Percentiles rank a stretch among this genome's conserved stretches.
Evolutionary conservation across 306 rosid species (phyloP).

Genomic region (Echinosophora koreensis): DNA sequence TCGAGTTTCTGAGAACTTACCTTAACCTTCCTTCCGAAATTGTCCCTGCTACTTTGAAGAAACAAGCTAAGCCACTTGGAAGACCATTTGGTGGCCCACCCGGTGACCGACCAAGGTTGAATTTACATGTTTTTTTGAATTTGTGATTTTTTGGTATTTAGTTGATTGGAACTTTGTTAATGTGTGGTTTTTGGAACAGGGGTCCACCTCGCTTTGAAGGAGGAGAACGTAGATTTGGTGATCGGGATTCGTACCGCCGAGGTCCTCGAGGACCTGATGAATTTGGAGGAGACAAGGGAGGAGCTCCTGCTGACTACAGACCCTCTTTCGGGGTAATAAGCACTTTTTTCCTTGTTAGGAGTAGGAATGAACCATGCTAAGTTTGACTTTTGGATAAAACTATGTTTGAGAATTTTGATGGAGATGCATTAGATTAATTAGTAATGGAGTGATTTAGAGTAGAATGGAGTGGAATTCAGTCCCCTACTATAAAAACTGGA

Average conservation of each 20-base stretch:
- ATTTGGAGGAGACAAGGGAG: neutral
- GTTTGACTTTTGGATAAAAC: too few species aligned
- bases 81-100: neutral
- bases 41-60: neutral
- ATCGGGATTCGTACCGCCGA: neutral
- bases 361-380: too few species aligned
- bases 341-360: too few species aligned
- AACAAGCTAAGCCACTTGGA: neutral
- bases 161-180: neutral
- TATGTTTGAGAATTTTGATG: too few species aligned
- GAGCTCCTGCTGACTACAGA: neutral
- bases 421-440: too few species aligned
- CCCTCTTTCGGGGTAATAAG: neutral
- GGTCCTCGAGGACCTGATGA: neutral
- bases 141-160: neutral
- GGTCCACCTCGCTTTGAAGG: neutral
- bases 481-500: too few species aligned
- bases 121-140: too few species aligned
- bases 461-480: too few species aligned
- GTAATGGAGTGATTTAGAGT: too few species aligned
- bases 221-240: neutral
- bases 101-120: neutral
- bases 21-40: neutral
- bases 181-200: neutral
- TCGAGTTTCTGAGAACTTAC: neutral